phyloP scores from a whole-genome alignment of 176 grass and related monocot species.

The Rhynchospora tenuis region DNA sequence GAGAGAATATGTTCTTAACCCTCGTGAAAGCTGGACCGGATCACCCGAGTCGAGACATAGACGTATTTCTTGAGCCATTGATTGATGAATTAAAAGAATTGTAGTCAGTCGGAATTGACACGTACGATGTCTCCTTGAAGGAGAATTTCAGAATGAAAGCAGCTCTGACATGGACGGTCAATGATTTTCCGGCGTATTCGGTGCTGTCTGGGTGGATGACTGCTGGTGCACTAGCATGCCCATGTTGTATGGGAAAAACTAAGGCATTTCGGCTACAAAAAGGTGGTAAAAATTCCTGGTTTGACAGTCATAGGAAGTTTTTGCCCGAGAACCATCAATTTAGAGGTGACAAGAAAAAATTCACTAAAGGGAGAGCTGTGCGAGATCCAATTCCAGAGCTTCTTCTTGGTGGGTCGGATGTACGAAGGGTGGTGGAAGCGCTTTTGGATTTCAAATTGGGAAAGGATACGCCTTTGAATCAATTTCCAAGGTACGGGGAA shows the following conservation, averaged over 20 bases:
- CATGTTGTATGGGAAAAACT: neutral
- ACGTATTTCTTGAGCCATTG: conserved; percentile 9
- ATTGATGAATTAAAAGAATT: neutral
- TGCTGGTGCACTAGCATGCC: conserved; percentile 1
- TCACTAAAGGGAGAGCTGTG: neutral
- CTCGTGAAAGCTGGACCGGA: neutral
- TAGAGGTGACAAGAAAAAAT: neutral
- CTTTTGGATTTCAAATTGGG: neutral
- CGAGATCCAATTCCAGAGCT: neutral
- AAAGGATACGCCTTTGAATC: neutral
- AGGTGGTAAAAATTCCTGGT: neutral
- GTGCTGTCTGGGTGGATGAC: conserved; percentile 14
- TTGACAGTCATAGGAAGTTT: neutral
- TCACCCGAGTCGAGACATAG: neutral
- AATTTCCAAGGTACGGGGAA: neutral
- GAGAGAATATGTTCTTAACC: neutral
- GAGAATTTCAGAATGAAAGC: conserved; percentile 12
- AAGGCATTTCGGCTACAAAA: neutral
- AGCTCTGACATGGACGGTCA: neutral
- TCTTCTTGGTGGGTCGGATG: no score
- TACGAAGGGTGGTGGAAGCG: no score
- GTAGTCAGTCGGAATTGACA: neutral
- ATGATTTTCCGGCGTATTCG: conserved; percentile 4
- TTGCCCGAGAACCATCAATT: neutral
- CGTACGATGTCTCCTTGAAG: neutral